phyloP scores from a whole-genome alignment of 805 yeast species.

The Kluyveromyces lactis region DNA sequence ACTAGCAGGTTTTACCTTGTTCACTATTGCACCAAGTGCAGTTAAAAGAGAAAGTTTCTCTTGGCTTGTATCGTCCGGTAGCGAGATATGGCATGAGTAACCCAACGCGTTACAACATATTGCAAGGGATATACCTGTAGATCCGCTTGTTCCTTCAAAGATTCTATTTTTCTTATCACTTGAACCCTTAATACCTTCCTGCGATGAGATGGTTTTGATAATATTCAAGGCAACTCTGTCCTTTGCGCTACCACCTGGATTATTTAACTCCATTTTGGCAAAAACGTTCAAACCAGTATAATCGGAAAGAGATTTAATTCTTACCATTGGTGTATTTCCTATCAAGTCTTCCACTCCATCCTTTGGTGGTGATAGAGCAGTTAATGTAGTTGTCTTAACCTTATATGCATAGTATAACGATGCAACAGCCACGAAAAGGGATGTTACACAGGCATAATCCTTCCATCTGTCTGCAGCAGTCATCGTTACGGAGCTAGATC shows the following conservation, averaged over 20 bases:
- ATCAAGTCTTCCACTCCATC: slow-evolving; percentile 70
- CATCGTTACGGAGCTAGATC: too few relatives aligned
- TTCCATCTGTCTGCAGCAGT: neutral
- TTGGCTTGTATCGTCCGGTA: slow-evolving; percentile 86
- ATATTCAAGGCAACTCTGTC: slow-evolving; percentile 89
- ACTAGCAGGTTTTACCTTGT: slow-evolving; percentile 87
- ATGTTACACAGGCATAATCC: slow-evolving; percentile 1
- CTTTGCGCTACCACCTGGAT: slow-evolving; percentile 95
- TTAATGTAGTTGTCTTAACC: neutral
- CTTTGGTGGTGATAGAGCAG: slow-evolving; percentile 25
- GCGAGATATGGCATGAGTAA: slow-evolving; percentile 82
- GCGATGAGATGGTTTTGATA: slow-evolving; percentile 36
- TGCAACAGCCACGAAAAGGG: slow-evolving; percentile 3
- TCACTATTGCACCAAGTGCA: slow-evolving; percentile 73
- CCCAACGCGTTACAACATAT: slow-evolving; percentile 85
- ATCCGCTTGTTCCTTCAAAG: slow-evolving; percentile 94
- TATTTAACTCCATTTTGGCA: slow-evolving; percentile 77
- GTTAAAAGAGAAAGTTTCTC: slow-evolving; percentile 71
- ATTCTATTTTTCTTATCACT: slow-evolving; percentile 54
- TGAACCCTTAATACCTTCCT: slow-evolving; percentile 1
- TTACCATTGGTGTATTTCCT: slow-evolving; percentile 84
- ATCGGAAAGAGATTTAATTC: slow-evolving; percentile 58
- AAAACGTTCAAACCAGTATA: slow-evolving; percentile 74
- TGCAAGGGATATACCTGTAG: slow-evolving; percentile 92
- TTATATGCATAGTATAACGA: slow-evolving; percentile 5